Conservation (phyloP, 495 filamentous ascomycete species). For the Ascobolus immersus region DNA sequence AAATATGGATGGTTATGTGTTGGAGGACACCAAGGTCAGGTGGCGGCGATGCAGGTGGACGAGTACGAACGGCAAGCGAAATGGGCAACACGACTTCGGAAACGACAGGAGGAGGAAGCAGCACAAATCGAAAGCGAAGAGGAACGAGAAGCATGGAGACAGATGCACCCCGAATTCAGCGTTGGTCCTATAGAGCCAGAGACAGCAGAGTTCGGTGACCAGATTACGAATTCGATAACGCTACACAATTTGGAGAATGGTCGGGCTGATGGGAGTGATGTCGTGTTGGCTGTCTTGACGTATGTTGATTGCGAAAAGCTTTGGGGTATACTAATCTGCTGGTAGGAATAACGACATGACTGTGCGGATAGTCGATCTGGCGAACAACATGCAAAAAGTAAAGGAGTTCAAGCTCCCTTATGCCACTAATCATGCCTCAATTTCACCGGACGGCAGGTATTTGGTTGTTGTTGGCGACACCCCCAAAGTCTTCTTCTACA, state of each 20-base stretch:
- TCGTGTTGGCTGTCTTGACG: slow-evolving; percentile 41
- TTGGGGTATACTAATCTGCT: slow-evolving; percentile 1
- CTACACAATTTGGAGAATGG: too few relatives aligned
- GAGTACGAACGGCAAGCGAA: slow-evolving; percentile 15
- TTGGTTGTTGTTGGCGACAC: slow-evolving; percentile 71
- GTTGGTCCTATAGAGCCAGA: too few relatives aligned
- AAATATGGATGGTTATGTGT: slow-evolving; percentile 71
- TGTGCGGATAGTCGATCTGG: slow-evolving; percentile 51
- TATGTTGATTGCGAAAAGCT: too few relatives aligned
- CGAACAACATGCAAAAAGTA: too few relatives aligned
- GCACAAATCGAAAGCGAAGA: slow-evolving; percentile 2
- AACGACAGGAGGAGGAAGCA: slow-evolving; percentile 1
- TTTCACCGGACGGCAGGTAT: slow-evolving; percentile 65
- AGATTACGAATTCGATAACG: slow-evolving; percentile 47
- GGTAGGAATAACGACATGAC: slow-evolving; percentile 67
- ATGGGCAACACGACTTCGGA: background rate
- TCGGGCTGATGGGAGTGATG: slow-evolving; percentile 23
- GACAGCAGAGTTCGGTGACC: slow-evolving; percentile 28
- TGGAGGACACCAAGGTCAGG: slow-evolving; percentile 63
- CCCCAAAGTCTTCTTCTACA: slow-evolving; percentile 57
- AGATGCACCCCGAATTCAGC: too few relatives aligned
- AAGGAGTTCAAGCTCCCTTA: slow-evolving; percentile 42
- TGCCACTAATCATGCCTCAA: slow-evolving; percentile 71
- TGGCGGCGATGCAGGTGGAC: slow-evolving; percentile 45
- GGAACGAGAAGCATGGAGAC: slow-evolving; percentile 3